These are phyloP conservation scores for Silene latifolia DNA, from an alignment of 148 eudicot genomes.

Conservation along the genomic window DNA sequence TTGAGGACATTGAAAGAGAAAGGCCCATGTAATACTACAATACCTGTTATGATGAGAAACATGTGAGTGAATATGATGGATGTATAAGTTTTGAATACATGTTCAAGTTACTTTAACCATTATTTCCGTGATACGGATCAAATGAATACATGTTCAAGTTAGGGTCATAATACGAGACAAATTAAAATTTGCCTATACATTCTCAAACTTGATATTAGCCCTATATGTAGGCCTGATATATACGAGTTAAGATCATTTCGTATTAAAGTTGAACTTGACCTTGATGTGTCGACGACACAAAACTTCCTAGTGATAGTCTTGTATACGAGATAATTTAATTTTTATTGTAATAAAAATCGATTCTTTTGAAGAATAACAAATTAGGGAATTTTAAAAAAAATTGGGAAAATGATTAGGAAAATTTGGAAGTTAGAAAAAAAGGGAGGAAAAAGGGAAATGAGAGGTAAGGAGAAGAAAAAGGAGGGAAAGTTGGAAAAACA, in stretches of 20 bases:
- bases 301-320: no score
- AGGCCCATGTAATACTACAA: constrained; percentile 9
- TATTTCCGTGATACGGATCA: no score
- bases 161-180: no score
- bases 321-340: no score
- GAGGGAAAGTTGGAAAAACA: constrained; percentile 32
- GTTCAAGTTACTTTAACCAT: no score
- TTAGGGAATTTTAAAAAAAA: neutral
- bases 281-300: no score
- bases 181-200: no score
- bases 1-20: constrained; percentile 16
- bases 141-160: no score
- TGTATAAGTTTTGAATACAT: neutral
- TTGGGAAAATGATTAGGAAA: neutral
- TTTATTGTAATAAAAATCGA: neutral
- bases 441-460: neutral
- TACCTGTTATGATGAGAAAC: neutral
- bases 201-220: no score
- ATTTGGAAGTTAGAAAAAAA: neutral
- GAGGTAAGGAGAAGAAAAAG: constrained; percentile 8
- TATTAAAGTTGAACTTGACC: no score
- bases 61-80: neutral
- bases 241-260: no score
- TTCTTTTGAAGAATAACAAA: neutral
- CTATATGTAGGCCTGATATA: no score